Evolutionary conservation across 2,329 filamentous ascomycete species (phyloP), one percentile per base, ranked within the genome.

Genomic region (Nemania sp.): DNA sequence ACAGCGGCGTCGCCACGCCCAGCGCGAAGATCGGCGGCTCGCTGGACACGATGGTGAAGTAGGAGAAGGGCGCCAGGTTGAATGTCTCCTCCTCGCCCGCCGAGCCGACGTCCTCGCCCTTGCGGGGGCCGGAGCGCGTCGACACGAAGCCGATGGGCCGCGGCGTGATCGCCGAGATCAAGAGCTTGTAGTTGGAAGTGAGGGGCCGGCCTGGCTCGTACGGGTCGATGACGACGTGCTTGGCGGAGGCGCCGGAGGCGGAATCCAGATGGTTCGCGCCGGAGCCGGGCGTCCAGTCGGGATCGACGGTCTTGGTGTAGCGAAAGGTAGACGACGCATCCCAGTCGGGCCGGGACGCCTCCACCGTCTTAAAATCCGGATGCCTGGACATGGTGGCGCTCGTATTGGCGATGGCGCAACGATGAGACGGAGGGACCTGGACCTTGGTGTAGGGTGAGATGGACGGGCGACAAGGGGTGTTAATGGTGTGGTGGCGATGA

Each of bases 1-100:
- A 75, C 6, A 81, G 67, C 3, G 76, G 62, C 15, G 75, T 73
- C 5, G 80, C 69, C 71, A 85, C 80, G 45, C 85, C 83, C 29
- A 87, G 78, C 9, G 86, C 83, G 75, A 97, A 96, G 45, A 96
- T 80, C 0, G 93, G 93, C 4, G 93, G 94, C 73, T 97, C 93
- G 73, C 95, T 90, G 74, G 87, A 87, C 67, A 97, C 82, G 64
- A 97, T 76, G 73, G 92, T 89, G 74, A 92, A 92, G 79, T 95
- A 97, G 71, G 86, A 90, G 75, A 95, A 97, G 0, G 92, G 93
- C 0, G 93, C 91, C 2, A 97, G 82, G 76, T 97, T 98, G 15
- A 73, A 80, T 65, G 65, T 80, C 35, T 70, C 75, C 20, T 90
- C 91, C 69, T 92, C 89, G 3, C 75, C 68, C 20, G 4, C 52